Evolutionary conservation across 1,284 basidiomycete species (phyloP).

Genomic region (Fistulina hepatica): DNA sequence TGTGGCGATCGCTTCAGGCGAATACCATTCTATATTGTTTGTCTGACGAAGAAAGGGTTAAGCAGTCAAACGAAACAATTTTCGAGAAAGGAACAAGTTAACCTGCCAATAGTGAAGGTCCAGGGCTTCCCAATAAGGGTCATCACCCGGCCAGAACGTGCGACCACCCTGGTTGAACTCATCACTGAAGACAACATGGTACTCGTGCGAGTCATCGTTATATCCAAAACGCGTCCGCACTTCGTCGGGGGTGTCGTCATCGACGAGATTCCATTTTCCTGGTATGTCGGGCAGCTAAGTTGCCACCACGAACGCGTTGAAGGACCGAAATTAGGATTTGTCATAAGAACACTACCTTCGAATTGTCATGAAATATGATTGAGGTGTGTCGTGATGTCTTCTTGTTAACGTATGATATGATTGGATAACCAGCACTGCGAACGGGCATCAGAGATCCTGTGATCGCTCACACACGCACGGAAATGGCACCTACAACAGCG

Average conservation of each 20-base stretch:
- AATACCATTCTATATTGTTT: constrained; percentile 36
- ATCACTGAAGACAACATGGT: constrained; percentile 78
- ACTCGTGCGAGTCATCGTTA: constrained; percentile 35
- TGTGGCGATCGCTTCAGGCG: constrained; percentile 47
- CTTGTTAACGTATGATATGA: constrained; percentile 67
- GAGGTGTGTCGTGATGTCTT: too few relatives aligned
- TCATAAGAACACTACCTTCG: too few relatives aligned
- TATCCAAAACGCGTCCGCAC: constrained; percentile 52
- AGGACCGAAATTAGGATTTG: constrained; percentile 20
- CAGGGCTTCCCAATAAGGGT: constrained; percentile 57
- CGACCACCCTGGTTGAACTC: constrained; percentile 80
- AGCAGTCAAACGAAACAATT: background rate
- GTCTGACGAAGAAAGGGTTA: constrained; percentile 50
- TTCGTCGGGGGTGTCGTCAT: constrained; percentile 60
- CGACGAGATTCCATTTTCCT: constrained; percentile 65
- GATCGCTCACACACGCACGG: background rate
- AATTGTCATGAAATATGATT: too few relatives aligned
- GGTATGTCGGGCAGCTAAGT: constrained; percentile 50
- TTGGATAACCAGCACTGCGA: constrained; percentile 67
- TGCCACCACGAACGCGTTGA: constrained; percentile 16
- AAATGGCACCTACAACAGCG: constrained; percentile 53
- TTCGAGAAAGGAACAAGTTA: background rate
- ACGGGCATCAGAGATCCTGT: constrained; percentile 5
- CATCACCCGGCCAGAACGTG: constrained; percentile 63
- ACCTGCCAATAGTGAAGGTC: constrained; percentile 29